Conservation (phyloP, 169 alveolate species). For the Cyclospora cayetanensis region DNA sequence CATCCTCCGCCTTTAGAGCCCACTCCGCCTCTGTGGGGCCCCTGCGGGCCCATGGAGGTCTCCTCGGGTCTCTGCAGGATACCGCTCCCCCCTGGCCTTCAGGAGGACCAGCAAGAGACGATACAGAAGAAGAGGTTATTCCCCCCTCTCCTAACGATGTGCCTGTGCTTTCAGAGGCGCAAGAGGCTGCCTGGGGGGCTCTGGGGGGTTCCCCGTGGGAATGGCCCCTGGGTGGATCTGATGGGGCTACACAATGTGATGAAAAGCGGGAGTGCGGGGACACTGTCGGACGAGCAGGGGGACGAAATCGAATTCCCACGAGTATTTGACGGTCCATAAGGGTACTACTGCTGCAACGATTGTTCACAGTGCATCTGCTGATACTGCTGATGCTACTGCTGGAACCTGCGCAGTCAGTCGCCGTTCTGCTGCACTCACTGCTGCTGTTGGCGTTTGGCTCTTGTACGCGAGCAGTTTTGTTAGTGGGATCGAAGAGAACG, state of each 20-base stretch:
- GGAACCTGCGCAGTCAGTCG: neutral
- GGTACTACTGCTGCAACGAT: neutral
- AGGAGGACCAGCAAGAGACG: neutral
- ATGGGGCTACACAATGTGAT: too few species aligned
- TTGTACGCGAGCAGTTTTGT: neutral
- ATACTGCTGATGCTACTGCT: conserved; percentile 20
- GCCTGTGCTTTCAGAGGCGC: neutral
- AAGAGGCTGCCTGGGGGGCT: neutral
- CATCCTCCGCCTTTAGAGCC: conserved; percentile 6
- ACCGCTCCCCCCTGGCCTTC: neutral
- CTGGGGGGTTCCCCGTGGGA: conserved; percentile 12
- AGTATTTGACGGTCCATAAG: neutral
- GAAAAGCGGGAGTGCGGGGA: neutral
- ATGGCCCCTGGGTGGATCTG: neutral
- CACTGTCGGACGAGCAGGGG: neutral
- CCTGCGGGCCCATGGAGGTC: conserved; percentile 46
- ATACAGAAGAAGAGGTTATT: neutral
- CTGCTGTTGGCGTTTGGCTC: conserved; percentile 32
- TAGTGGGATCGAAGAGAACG: too few species aligned
- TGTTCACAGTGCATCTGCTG: conserved; percentile 12
- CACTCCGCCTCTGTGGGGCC: conserved; percentile 27
- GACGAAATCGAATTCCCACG: conserved; percentile 47
- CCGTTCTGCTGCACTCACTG: neutral
- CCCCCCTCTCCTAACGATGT: conserved; percentile 3
- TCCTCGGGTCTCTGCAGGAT: neutral